Evolutionary conservation across 108 stramenopile genomes (phyloP).

Genomic region (Craspedostauros australis): DNA sequence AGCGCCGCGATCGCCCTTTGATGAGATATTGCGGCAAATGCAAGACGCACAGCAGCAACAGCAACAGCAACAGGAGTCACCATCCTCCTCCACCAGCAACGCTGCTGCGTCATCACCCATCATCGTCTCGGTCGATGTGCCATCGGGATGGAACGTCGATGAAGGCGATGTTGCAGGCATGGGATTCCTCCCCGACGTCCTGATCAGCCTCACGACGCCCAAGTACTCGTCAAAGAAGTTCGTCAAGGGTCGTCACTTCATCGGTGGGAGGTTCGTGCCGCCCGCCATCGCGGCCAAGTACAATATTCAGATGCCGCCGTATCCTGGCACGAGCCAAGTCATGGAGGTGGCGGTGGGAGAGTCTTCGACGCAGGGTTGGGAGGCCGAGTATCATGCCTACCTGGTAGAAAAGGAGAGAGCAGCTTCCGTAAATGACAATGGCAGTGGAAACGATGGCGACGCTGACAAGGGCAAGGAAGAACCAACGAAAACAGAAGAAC

Average conservation of each 20-base stretch:
- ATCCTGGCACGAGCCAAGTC: slow-evolving; percentile 67
- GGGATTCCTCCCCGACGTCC: slow-evolving; percentile 70
- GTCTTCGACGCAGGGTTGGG: slow-evolving; percentile 22
- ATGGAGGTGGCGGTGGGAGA: slow-evolving; percentile 45
- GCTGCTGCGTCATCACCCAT: no score
- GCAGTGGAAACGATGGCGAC: background rate
- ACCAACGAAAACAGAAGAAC: slow-evolving; percentile 5
- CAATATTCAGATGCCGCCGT: slow-evolving; percentile 72
- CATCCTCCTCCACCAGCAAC: no score
- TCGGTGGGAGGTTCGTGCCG: slow-evolving; percentile 92
- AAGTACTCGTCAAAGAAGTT: slow-evolving; percentile 76
- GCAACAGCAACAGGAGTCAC: slow-evolving; percentile 1
- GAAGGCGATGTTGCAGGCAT: slow-evolving; percentile 35
- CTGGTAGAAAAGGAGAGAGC: slow-evolving; percentile 28
- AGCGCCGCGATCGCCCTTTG: slow-evolving; percentile 85
- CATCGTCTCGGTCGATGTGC: slow-evolving; percentile 92
- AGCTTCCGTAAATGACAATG: background rate
- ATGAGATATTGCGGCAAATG: slow-evolving; percentile 60
- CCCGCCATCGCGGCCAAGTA: slow-evolving; percentile 78
- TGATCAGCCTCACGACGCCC: slow-evolving; percentile 91
- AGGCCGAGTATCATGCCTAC: slow-evolving; percentile 34
- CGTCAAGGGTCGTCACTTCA: slow-evolving; percentile 80
- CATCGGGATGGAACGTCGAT: slow-evolving; percentile 93
- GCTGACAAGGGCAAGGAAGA: background rate
- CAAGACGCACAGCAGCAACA: slow-evolving; percentile 21